Conservation (phyloP, 106 monocot species). For the Ottelia alismoides region DNA sequence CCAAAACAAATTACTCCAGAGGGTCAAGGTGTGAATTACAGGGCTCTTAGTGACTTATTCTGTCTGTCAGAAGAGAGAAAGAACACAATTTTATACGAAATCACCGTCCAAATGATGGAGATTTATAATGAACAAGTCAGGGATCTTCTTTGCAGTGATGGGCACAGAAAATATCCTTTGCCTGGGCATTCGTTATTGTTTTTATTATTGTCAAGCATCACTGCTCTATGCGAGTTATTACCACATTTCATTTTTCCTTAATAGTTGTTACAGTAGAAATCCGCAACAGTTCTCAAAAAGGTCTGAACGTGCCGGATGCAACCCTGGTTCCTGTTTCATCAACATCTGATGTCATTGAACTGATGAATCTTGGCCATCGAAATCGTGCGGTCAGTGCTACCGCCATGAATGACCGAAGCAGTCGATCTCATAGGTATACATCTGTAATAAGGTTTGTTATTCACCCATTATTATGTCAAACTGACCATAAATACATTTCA, state of each 20-base stretch:
- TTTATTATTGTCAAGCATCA: no score
- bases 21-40: constrained; percentile 57
- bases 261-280: constrained; percentile 63
- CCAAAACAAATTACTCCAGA: constrained; percentile 24
- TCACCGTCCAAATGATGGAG: constrained; percentile 89
- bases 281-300: constrained; percentile 49
- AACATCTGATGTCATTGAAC: constrained; percentile 50
- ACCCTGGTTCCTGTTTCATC: constrained; percentile 46
- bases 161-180: constrained; percentile 80
- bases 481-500: no score
- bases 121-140: constrained; percentile 95
- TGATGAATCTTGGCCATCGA: constrained; percentile 69
- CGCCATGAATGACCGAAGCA: constrained; percentile 79
- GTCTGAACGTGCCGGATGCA: constrained; percentile 70
- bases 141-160: constrained; percentile 71
- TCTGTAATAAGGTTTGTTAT: no score
- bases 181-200: background rate
- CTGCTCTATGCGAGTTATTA: no score
- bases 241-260: no score
- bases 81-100: constrained; percentile 48
- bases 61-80: constrained; percentile 35
- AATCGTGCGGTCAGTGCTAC: constrained; percentile 61
- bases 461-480: no score
- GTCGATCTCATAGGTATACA: constrained; percentile 81
- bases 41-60: constrained; percentile 81